phyloP scores from a whole-genome alignment of 1,284 basidiomycete species.

The Boletus smithii region DNA sequence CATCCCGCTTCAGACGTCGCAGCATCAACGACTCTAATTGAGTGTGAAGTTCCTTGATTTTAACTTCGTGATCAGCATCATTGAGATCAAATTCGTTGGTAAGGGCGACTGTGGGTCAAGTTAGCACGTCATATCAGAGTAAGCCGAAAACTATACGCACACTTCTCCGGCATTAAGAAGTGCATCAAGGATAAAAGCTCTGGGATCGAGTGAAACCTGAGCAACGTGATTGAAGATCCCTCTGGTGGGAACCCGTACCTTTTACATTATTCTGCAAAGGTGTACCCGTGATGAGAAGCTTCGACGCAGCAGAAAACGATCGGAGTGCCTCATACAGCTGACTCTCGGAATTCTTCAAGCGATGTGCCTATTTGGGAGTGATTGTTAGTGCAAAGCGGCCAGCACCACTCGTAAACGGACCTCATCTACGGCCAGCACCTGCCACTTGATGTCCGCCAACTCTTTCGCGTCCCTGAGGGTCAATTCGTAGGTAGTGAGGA shows the following conservation, averaged over 20 bases:
- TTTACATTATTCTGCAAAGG: constrained; percentile 99
- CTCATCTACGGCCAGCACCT: constrained; percentile 94
- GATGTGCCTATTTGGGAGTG: constrained; percentile 69
- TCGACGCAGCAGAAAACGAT: constrained; percentile 86
- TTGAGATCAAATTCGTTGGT: constrained; percentile 94
- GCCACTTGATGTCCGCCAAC: constrained; percentile 95
- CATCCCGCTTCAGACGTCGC: constrained; percentile 92
- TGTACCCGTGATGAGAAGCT: constrained; percentile 96
- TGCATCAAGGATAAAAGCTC: constrained; percentile 97
- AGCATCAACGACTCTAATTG: constrained; percentile 96
- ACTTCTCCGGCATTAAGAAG: constrained; percentile 98
- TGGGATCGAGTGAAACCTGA: constrained; percentile 34
- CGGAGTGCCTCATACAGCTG: constrained; percentile 94
- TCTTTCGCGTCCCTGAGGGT: constrained; percentile 90
- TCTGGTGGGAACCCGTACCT: constrained; percentile 49
- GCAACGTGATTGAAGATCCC: constrained; percentile 2
- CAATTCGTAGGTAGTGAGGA: constrained; percentile 97
- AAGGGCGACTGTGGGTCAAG: constrained; percentile 56
- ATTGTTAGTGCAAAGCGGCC: constrained; percentile 10
- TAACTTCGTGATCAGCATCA: constrained; percentile 89
- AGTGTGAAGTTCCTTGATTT: constrained; percentile 92
- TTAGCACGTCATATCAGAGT: constrained; percentile 9
- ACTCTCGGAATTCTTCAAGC: constrained; percentile 96
- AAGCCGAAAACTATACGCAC: constrained; percentile 44
- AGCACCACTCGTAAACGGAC: constrained; percentile 39